phyloP scores from a whole-genome alignment of 1,284 basidiomycete species.

The Ceratobasidium sp. region DNA sequence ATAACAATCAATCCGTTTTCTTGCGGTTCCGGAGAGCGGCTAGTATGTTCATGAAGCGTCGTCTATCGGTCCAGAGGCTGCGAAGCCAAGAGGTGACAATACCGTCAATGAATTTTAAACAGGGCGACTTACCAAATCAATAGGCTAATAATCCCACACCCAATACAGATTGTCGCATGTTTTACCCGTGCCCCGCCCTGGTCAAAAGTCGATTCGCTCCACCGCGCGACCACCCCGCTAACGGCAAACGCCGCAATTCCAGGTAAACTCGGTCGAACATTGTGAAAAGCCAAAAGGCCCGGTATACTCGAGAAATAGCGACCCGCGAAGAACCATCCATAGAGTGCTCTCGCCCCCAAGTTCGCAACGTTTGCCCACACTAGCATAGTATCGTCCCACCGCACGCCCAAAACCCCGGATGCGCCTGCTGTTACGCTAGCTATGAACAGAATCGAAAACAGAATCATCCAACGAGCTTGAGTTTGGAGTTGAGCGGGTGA shows the following conservation, averaged over 20 bases:
- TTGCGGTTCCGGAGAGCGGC: too few species aligned
- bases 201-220: slow-evolving; percentile 24
- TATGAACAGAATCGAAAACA: slow-evolving; percentile 72
- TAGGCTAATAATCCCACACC: slow-evolving; percentile 31
- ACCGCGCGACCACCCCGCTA: slow-evolving; percentile 18
- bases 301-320: slow-evolving; percentile 44
- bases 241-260: slow-evolving; percentile 16
- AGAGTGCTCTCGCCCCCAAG: slow-evolving; percentile 71
- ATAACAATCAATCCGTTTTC: too few species aligned
- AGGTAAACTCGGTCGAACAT: slow-evolving; percentile 18
- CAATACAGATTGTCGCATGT: slow-evolving; percentile 21
- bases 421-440: slow-evolving; percentile 65
- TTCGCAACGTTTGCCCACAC: slow-evolving; percentile 82
- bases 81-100: too few species aligned
- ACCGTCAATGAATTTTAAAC: too few species aligned
- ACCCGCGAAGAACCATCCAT: slow-evolving; percentile 56
- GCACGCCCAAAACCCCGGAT: slow-evolving; percentile 63
- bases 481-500: slow-evolving; percentile 71
- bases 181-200: slow-evolving; percentile 6
- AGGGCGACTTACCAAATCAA: slow-evolving; percentile 19
- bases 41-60: too few species aligned
- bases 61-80: too few species aligned
- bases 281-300: background rate
- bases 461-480: slow-evolving; percentile 80
- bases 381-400: slow-evolving; percentile 76